Conservation (phyloP, 108 stramenopile species). For the Cyclotella kingstonii region DNA sequence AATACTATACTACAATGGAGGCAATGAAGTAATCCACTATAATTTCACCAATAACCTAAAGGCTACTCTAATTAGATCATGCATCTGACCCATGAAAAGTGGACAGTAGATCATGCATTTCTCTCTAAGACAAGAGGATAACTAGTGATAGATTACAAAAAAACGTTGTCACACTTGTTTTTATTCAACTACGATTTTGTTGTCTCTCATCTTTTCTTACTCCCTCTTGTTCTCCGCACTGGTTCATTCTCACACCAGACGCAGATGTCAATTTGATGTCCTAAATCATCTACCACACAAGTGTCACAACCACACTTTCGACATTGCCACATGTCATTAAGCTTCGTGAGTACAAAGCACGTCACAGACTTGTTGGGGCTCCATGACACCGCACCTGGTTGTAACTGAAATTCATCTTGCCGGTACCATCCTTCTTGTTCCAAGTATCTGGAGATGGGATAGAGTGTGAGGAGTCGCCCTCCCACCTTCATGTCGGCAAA, state of each 20-base stretch:
- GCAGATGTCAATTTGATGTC: constrained; percentile 1
- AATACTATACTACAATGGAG: too few species aligned
- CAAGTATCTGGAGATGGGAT: not conserved
- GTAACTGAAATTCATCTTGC: not conserved
- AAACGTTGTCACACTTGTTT: too few species aligned
- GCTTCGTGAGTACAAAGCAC: not conserved
- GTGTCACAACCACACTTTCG: not conserved
- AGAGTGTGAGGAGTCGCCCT: constrained; percentile 1
- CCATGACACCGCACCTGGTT: not conserved
- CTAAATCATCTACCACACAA: not conserved
- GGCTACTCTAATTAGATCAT: too few species aligned
- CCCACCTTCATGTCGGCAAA: constrained; percentile 15
- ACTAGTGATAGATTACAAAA: too few species aligned
- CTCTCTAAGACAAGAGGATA: too few species aligned
- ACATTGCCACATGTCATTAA: not conserved
- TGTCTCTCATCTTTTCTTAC: too few species aligned
- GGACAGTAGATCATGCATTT: too few species aligned
- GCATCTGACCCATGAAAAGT: too few species aligned
- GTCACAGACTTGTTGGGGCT: not conserved
- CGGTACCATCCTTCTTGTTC: not conserved
- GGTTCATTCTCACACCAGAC: not conserved
- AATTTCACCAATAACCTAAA: too few species aligned
- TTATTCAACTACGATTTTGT: too few species aligned
- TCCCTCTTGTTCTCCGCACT: not conserved
- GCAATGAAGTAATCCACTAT: too few species aligned